A percentile compares a stretch with the other conserved stretches of the same genome.
Conservation (phyloP, 768 basidiomycete species). For the Lactarius indigo region DNA sequence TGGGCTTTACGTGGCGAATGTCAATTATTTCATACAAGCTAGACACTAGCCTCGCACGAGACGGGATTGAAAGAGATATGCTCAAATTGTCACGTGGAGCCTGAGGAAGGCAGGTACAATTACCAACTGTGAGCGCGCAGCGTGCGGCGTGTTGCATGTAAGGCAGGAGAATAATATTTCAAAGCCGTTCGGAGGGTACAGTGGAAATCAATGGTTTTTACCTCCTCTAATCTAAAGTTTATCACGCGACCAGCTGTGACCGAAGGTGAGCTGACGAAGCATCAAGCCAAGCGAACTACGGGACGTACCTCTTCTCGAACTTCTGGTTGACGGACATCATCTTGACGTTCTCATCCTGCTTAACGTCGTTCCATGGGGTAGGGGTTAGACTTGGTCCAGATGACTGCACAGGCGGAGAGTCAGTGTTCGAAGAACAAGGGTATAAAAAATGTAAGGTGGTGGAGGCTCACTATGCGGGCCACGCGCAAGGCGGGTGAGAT, state of each 20-base stretch:
- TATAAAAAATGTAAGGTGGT: not conserved
- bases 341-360: conserved; percentile 73
- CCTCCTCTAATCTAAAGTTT: conserved; percentile 46
- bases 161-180: conserved; percentile 8
- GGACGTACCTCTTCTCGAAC: conserved; percentile 65
- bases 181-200: conserved; percentile 21
- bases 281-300: conserved; percentile 8
- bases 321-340: conserved; percentile 64
- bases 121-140: too few species aligned
- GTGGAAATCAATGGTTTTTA: not conserved
- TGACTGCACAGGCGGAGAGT: conserved; percentile 35
- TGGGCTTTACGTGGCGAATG: not conserved
- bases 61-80: conserved; percentile 30
- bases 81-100: conserved; percentile 34
- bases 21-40: not conserved
- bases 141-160: not conserved
- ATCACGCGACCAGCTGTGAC: conserved; percentile 67
- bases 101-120: not conserved
- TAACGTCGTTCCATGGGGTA: conserved; percentile 85
- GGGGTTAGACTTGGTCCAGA: conserved; percentile 71
- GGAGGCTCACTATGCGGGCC: conserved; percentile 38
- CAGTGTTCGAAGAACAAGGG: conserved; percentile 9
- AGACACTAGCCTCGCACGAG: not conserved
- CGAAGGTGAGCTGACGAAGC: conserved; percentile 14
- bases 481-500: conserved; percentile 42